A percentile compares a stretch with the other conserved stretches of the same genome.
Conservation (phyloP, 2,329 filamentous ascomycete species). For the Colletotrichum agaves region DNA sequence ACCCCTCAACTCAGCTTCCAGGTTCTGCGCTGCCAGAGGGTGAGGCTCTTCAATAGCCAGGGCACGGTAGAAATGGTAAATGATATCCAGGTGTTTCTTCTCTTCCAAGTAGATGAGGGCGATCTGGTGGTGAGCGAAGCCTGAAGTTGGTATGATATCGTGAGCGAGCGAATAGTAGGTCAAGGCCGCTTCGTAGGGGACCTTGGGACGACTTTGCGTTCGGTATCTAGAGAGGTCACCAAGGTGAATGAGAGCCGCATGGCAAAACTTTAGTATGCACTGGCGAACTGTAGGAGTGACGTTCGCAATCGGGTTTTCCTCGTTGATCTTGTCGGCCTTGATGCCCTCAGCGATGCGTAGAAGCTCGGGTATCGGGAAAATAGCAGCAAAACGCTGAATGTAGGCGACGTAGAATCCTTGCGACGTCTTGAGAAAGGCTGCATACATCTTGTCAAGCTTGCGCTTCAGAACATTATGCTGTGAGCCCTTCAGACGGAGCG, state of each 20-base stretch:
- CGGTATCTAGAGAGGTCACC: constrained; percentile 93
- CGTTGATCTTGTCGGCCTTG: constrained; percentile 54
- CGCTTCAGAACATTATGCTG: constrained; percentile 72
- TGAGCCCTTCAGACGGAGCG: constrained; percentile 65
- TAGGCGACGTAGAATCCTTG: constrained; percentile 90
- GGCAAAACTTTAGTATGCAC: constrained; percentile 78
- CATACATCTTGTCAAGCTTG: constrained; percentile 84
- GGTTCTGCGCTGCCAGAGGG: constrained; percentile 77
- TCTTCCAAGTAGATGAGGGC: constrained; percentile 85
- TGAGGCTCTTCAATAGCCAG: constrained; percentile 80
- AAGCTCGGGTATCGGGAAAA: constrained; percentile 65
- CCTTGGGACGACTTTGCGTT: constrained; percentile 75
- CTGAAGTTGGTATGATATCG: constrained; percentile 80
- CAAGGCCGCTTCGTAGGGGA: constrained; percentile 81
- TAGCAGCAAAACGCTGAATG: constrained; percentile 78
- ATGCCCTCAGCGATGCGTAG: constrained; percentile 56
- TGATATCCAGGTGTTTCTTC: constrained; percentile 81
- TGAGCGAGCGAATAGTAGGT: constrained; percentile 87
- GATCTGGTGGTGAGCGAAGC: constrained; percentile 88
- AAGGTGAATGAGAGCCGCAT: constrained; percentile 84
- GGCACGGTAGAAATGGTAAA: constrained; percentile 91
- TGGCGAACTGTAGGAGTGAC: constrained; percentile 62
- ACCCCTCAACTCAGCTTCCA: constrained; percentile 79
- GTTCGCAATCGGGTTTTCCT: constrained; percentile 56
- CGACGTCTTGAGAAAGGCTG: constrained; percentile 86